A percentile compares a stretch with the other conserved stretches of the same genome.
Evolutionary conservation across 345 rosid genomes (phyloP).

Genomic region (Salix exigua): DNA sequence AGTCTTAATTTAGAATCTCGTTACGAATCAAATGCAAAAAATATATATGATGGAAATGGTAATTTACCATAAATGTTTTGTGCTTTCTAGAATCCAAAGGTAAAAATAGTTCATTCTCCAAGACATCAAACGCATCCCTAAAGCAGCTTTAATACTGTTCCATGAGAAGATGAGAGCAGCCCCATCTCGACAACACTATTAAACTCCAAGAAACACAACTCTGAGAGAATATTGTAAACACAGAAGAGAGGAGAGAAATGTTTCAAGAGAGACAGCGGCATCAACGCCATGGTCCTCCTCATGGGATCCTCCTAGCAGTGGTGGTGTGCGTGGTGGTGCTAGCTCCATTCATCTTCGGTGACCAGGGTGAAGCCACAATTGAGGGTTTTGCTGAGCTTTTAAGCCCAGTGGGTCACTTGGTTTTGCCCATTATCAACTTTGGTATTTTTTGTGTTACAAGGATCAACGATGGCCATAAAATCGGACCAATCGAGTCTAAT

Average conservation of each 20-base stretch:
- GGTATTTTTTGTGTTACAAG: too few species aligned
- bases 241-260: conserved; percentile 24
- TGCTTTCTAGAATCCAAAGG: too few species aligned
- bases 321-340: conserved; percentile 59
- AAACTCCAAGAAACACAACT: too few species aligned
- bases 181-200: too few species aligned
- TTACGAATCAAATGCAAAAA: too few species aligned
- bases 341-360: conserved; percentile 65
- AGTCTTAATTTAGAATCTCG: too few species aligned
- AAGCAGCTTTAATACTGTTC: background rate
- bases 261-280: conserved; percentile 22
- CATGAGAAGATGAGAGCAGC: background rate
- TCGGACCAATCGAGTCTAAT: too few species aligned
- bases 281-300: conserved; percentile 46
- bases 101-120: background rate
- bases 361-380: conserved; percentile 72
- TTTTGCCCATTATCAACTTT: conserved; percentile 45
- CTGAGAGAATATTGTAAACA: background rate
- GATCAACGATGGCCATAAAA: too few species aligned
- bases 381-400: conserved; percentile 69
- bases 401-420: conserved; percentile 73
- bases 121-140: background rate
- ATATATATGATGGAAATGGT: too few species aligned
- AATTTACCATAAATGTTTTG: background rate
- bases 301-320: conserved; percentile 64